Evolutionary conservation across 2,329 filamentous ascomycete species (phyloP).

Genomic region (Parascedosporium putredinis): DNA sequence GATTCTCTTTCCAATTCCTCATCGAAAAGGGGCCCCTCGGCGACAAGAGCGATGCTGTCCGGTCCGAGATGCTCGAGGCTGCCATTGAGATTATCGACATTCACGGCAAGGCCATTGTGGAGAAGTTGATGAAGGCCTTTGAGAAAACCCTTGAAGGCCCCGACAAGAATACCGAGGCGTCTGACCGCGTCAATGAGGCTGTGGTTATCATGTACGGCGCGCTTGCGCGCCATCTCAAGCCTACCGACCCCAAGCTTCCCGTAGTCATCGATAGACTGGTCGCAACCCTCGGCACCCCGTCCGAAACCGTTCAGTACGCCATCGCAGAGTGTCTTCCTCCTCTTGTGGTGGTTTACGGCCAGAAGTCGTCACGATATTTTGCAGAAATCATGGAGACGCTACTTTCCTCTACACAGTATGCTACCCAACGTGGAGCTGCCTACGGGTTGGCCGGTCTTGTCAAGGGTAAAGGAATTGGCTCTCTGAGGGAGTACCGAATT

Average conservation of each 20-base stretch:
- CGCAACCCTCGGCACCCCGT: constrained; percentile 82
- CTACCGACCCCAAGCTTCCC: constrained; percentile 79
- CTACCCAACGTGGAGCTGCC: constrained; percentile 82
- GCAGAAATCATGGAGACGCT: constrained; percentile 71
- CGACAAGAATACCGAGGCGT: constrained; percentile 68
- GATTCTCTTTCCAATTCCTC: constrained; percentile 69
- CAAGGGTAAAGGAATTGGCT: constrained; percentile 72
- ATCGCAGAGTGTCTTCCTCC: constrained; percentile 91
- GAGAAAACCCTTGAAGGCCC: constrained; percentile 79
- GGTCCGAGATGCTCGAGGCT: constrained; percentile 85
- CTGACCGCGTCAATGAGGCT: constrained; percentile 89
- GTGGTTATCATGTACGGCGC: constrained; percentile 97
- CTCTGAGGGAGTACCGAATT: constrained; percentile 76
- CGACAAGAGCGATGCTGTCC: constrained; percentile 66
- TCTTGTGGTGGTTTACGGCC: constrained; percentile 64
- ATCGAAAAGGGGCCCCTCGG: constrained; percentile 81
- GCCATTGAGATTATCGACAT: constrained; percentile 70
- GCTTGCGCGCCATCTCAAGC: constrained; percentile 72
- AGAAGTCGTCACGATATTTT: constrained; percentile 69
- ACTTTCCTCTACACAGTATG: constrained; percentile 82
- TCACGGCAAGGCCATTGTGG: constrained; percentile 73
- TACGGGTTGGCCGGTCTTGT: constrained; percentile 91
- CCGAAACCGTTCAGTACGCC: constrained; percentile 92
- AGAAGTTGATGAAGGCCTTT: constrained; percentile 85
- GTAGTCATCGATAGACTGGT: constrained; percentile 80